These are phyloP conservation scores for Cyberlindnera samutprakarnensis DNA, from an alignment of 805 yeast genomes.

Conservation along the genomic window DNA sequence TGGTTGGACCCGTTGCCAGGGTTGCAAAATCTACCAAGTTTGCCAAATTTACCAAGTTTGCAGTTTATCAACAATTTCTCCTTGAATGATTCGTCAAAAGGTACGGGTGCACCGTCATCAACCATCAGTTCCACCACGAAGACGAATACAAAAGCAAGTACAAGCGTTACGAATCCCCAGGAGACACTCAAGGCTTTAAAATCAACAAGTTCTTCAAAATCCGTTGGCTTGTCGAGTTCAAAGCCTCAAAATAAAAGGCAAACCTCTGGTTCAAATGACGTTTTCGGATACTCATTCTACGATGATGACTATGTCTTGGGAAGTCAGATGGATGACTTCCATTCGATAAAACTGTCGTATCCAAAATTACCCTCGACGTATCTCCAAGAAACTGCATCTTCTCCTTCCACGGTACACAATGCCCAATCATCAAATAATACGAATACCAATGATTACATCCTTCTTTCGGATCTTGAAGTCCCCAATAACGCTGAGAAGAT, in stretches of 20 bases:
- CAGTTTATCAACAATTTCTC: slow-evolving; percentile 19
- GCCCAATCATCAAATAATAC: slow-evolving; percentile 1
- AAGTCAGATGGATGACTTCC: slow-evolving; percentile 15
- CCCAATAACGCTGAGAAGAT: slow-evolving; percentile 24
- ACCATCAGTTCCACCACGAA: background rate
- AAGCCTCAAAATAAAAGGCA: slow-evolving; percentile 1
- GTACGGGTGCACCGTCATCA: background rate
- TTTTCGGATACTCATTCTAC: slow-evolving; percentile 24
- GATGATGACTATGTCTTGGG: slow-evolving; percentile 21
- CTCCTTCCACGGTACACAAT: slow-evolving; percentile 5
- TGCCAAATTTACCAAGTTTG: slow-evolving; percentile 19
- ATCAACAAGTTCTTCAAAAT: background rate
- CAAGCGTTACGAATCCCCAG: slow-evolving; percentile 1
- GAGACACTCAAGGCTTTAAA: slow-evolving; percentile 3
- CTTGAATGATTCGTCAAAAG: background rate
- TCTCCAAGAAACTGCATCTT: slow-evolving; percentile 6
- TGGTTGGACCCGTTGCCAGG: slow-evolving; percentile 21
- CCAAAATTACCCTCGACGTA: slow-evolving; percentile 19
- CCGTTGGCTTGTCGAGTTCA: background rate
- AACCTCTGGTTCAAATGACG: slow-evolving; percentile 7
- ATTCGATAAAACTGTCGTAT: slow-evolving; percentile 14
- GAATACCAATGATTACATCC: slow-evolving; percentile 15
- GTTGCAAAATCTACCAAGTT: too few relatives aligned
- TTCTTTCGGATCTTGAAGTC: slow-evolving; percentile 22
- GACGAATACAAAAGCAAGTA: background rate